A percentile compares a stretch with the other conserved stretches of the same genome.
Evolutionary conservation across 2,329 filamentous ascomycete species (phyloP).

Genomic region (Lasiodiplodia hormozganensis): DNA sequence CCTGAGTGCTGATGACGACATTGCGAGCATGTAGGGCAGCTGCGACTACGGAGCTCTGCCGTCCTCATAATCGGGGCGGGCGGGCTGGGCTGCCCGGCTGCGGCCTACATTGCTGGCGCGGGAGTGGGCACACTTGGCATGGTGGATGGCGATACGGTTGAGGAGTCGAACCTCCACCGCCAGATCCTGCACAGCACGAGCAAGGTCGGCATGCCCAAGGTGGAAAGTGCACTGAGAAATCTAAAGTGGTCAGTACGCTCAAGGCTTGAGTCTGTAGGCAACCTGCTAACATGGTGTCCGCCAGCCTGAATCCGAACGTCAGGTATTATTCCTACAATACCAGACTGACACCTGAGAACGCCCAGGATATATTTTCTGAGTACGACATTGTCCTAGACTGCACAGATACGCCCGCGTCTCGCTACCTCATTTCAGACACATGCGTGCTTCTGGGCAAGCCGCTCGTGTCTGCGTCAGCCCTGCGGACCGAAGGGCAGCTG

Average conservation of each 20-base stretch:
- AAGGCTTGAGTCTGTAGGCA: neutral
- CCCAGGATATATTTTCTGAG: slow-evolving; percentile 66
- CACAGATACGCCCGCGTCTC: slow-evolving; percentile 89
- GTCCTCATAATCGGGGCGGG: slow-evolving; percentile 87
- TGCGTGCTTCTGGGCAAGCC: slow-evolving; percentile 81
- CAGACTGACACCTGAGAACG: slow-evolving; percentile 73
- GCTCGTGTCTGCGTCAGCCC: slow-evolving; percentile 86
- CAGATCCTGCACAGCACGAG: slow-evolving; percentile 81
- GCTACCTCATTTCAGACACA: slow-evolving; percentile 91
- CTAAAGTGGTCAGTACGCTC: slow-evolving; percentile 50
- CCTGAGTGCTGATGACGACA: neutral
- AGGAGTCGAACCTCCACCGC: slow-evolving; percentile 88
- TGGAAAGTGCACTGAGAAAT: slow-evolving; percentile 68
- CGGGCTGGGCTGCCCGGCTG: slow-evolving; percentile 89
- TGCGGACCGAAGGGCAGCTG: slow-evolving; percentile 88
- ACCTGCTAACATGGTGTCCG: neutral
- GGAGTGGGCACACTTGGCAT: slow-evolving; percentile 85
- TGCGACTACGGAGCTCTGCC: slow-evolving; percentile 71
- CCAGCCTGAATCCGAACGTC: slow-evolving; percentile 75
- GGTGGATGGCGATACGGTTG: slow-evolving; percentile 86
- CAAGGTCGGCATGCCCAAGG: slow-evolving; percentile 78
- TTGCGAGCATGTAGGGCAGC: slow-evolving; percentile 66
- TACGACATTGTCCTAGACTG: slow-evolving; percentile 94
- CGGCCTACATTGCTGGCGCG: slow-evolving; percentile 89
- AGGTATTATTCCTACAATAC: slow-evolving; percentile 67